These are phyloP conservation scores for Nannochloropsis salina DNA, from an alignment of 108 stramenopile genomes.

Conservation along the genomic window DNA sequence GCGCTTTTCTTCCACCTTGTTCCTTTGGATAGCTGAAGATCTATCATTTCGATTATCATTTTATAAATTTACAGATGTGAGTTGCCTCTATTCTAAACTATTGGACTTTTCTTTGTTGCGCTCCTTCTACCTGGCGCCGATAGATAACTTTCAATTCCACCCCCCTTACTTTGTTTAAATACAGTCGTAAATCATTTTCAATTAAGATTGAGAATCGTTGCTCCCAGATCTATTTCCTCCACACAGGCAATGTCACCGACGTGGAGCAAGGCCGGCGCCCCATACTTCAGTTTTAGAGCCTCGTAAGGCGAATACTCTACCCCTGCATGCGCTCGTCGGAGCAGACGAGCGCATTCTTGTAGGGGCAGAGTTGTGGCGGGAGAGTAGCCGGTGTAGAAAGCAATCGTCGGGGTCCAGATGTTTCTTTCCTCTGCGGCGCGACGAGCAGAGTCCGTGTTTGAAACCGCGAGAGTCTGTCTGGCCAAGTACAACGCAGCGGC, in stretches of 20 bases:
- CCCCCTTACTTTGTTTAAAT: no score
- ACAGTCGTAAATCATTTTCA: no score
- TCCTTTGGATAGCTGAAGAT: no score
- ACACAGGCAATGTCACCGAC: background rate
- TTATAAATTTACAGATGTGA: no score
- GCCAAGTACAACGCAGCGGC: background rate
- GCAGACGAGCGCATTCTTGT: background rate
- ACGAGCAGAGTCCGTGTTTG: background rate
- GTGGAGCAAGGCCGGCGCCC: background rate
- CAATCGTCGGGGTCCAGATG: background rate
- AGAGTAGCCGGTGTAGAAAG: background rate
- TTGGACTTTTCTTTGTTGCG: no score
- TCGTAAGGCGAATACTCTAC: background rate
- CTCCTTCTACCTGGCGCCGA: no score
- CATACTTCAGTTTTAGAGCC: constrained; percentile 5
- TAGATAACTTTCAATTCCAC: no score
- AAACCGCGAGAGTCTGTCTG: background rate
- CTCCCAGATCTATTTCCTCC: background rate
- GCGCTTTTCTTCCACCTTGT: no score
- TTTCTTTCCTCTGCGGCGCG: background rate
- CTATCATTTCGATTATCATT: no score
- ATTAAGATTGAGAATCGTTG: no score
- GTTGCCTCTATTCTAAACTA: no score
- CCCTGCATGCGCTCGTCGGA: background rate
- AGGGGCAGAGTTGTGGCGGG: background rate